Evolutionary conservation across 176 grass and related monocot genomes (phyloP), one percentile per base, ranked within the genome.

Genomic region (Melocanna baccifera): DNA sequence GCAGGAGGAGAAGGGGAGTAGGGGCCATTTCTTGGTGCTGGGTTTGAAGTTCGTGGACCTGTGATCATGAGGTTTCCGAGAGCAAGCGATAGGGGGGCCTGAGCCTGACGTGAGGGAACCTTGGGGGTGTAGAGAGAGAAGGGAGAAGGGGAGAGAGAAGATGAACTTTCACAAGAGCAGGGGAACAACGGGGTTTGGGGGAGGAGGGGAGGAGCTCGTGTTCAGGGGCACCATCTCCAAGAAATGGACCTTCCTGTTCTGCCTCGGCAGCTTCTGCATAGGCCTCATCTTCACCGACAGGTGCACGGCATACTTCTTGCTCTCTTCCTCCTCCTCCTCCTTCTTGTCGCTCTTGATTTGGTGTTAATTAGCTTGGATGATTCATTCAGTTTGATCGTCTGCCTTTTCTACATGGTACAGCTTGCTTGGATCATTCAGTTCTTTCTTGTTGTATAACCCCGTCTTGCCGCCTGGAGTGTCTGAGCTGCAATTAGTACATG

Each of bases 281-380:
- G 95, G 95, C 83, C 89, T 97, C 28, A 77, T 97, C 84, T 90
- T 97, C 91, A 97, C 92, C 76, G 90, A 93, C 83, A 94, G 90
- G 95, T 97, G 69, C 75, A 10, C 5, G 1, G 7, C 18, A 4
- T 51, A 41, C 20, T 67, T 39, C 71, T 10, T 29, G 14, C 13
- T 50, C 14, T 50, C 12, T 7, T 18, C 16, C 7, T 37, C 70
- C 3, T 28, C 57, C 10, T 43, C 5, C 2, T 34, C n/a, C 32
- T 79, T 18, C 37, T 10, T 16, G 3, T 1, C 26, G 7, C 16
- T 73, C 36, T 20, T 80, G 9, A 9, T 69, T 67, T 23, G 5
- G 18, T 61, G 22, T 26, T 39, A 82, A 13, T 61, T 78, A 29
- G 30, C 25, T 29, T 18, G 47, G 16, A 50, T 73, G 36, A 0